phyloP scores from a whole-genome alignment of 768 basidiomycete species.

The Stropharia rugosoannulata region DNA sequence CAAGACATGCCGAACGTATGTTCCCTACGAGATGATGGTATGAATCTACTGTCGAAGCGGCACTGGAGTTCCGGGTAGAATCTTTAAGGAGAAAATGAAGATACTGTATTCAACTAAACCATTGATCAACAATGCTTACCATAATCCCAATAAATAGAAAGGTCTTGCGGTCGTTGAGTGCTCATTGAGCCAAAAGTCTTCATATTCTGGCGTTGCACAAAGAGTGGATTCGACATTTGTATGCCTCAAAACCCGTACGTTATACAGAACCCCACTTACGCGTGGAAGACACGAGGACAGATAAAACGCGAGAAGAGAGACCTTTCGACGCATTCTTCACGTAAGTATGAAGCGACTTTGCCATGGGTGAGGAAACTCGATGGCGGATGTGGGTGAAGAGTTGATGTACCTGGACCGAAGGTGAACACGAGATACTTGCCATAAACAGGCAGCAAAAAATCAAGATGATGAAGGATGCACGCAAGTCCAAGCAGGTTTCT shows the following conservation, averaged over 20 bases:
- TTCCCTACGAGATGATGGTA: conserved; percentile 24
- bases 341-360: background rate
- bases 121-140: conserved; percentile 14
- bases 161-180: conserved; percentile 1
- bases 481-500: too few relatives aligned
- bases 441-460: too few relatives aligned
- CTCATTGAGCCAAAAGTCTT: background rate
- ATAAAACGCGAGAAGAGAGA: background rate
- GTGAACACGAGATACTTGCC: too few relatives aligned
- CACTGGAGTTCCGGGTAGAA: conserved; percentile 12
- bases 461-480: too few relatives aligned
- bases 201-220: background rate
- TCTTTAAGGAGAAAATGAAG: conserved; percentile 14
- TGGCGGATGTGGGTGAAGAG: too few relatives aligned
- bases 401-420: too few relatives aligned
- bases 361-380: too few relatives aligned
- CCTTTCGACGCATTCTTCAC: background rate
- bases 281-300: conserved; percentile 6
- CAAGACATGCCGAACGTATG: conserved; percentile 18
- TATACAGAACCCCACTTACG: too few relatives aligned
- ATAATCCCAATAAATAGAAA: conserved; percentile 27
- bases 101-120: background rate
- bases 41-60: conserved; percentile 11
- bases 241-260: background rate
- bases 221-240: background rate